Evolutionary conservation across 768 basidiomycete species (phyloP).

Genomic region (Hebeloma cylindrosporum): DNA sequence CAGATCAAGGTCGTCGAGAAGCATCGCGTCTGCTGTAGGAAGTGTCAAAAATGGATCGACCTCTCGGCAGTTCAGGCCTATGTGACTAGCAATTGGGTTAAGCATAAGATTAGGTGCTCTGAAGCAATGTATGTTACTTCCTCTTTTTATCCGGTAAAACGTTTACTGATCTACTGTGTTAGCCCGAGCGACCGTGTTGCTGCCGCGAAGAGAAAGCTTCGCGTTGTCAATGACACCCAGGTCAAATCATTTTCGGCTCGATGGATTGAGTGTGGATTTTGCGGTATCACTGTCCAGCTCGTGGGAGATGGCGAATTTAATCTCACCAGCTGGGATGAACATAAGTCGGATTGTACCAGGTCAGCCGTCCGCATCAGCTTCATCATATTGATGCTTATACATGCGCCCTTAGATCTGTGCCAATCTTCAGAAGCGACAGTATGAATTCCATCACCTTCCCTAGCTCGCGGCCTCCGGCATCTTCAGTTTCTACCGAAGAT

Average conservation of each 20-base stretch:
- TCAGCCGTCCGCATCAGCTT: slow-evolving; percentile 13
- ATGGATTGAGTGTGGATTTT: slow-evolving; percentile 52
- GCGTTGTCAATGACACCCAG: slow-evolving; percentile 63
- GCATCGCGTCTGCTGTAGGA: slow-evolving; percentile 54
- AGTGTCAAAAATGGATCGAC: slow-evolving; percentile 64
- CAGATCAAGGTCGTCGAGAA: slow-evolving; percentile 49
- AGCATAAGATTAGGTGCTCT: slow-evolving; percentile 49
- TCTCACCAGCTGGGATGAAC: slow-evolving; percentile 59
- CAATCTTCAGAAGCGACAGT: slow-evolving; percentile 17
- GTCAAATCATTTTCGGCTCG: slow-evolving; percentile 47
- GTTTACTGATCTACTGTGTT: not conserved
- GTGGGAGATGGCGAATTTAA: slow-evolving; percentile 58
- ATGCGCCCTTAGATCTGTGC: slow-evolving; percentile 17
- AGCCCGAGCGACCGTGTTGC: slow-evolving; percentile 63
- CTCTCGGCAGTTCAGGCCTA: slow-evolving; percentile 46
- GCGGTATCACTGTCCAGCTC: slow-evolving; percentile 44
- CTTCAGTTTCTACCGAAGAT: slow-evolving; percentile 36
- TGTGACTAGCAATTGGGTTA: slow-evolving; percentile 50
- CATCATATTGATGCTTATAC: slow-evolving; percentile 1
- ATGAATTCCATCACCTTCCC: slow-evolving; percentile 23
- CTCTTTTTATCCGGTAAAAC: slow-evolving; percentile 7
- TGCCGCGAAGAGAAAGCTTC: slow-evolving; percentile 59
- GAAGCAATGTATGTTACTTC: slow-evolving; percentile 38
- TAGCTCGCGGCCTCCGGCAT: slow-evolving; percentile 25
- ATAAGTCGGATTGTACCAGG: slow-evolving; percentile 53